A percentile compares a stretch with the other conserved stretches of the same genome.
Conservation (phyloP, 305 asterid genomes). For the Fraxinus sp. region DNA sequence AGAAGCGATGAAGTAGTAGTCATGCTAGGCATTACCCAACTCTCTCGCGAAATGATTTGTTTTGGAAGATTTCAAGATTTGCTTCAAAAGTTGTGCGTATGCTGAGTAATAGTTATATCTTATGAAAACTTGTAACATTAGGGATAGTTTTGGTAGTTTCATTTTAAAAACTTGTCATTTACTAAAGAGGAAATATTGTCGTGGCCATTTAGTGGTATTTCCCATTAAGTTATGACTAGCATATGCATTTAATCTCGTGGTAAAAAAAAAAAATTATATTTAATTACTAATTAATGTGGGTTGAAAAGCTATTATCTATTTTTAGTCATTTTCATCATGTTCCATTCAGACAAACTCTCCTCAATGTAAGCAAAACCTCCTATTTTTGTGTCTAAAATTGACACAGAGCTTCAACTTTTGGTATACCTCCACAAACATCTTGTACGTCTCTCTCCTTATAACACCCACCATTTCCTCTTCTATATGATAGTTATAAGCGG, state of each 20-base stretch:
- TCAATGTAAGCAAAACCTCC: conserved; percentile 33
- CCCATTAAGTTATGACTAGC: too few relatives aligned
- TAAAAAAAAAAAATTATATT: too few relatives aligned
- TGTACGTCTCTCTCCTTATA: not conserved
- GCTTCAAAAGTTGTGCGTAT: not conserved
- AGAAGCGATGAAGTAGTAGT: too few relatives aligned
- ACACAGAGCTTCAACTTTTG: conserved; percentile 22
- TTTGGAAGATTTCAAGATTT: too few relatives aligned
- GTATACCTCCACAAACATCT: not conserved
- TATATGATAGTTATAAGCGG: conserved; percentile 21
- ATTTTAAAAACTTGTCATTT: not conserved
- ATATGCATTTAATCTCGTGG: not conserved
- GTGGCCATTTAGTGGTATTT: not conserved
- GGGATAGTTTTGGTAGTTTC: not conserved
- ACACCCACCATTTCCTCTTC: conserved; percentile 12
- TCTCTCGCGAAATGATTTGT: not conserved
- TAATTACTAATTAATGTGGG: not conserved
- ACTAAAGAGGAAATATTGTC: not conserved
- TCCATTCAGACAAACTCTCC: conserved; percentile 4
- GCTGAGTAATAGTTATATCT: too few relatives aligned
- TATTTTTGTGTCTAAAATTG: conserved; percentile 26
- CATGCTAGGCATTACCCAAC: not conserved
- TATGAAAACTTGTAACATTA: not conserved
- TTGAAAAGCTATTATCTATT: conserved; percentile 6
- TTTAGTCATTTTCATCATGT: not conserved